Evolutionary conservation across 352 stramenopile species (phyloP).

Genomic region (Phytophthora megakarya): DNA sequence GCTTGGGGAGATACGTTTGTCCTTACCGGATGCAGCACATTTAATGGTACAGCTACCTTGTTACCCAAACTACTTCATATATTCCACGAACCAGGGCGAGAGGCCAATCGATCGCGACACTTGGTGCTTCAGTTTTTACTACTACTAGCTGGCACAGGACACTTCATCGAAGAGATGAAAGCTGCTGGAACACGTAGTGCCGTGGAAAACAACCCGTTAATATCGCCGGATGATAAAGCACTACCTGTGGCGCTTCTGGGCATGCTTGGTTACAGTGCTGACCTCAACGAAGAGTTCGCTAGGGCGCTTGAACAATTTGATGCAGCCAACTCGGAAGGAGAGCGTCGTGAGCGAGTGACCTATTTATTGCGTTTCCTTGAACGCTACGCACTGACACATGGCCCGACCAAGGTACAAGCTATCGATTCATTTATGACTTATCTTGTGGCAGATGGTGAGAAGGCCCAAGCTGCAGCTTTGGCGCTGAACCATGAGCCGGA

Average conservation of each 20-base stretch:
- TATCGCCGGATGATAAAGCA: slow-evolving; percentile 54
- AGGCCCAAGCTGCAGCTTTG: slow-evolving; percentile 13
- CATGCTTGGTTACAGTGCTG: slow-evolving; percentile 69
- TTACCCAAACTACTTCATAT: slow-evolving; percentile 45
- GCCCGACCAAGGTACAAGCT: slow-evolving; percentile 47
- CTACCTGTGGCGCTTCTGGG: slow-evolving; percentile 64
- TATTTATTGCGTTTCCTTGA: slow-evolving; percentile 75
- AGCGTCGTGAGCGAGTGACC: slow-evolving; percentile 45
- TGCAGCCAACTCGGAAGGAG: slow-evolving; percentile 11
- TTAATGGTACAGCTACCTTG: slow-evolving; percentile 25
- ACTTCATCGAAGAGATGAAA: slow-evolving; percentile 65
- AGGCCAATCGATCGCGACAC: slow-evolving; percentile 38
- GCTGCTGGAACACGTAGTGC: slow-evolving; percentile 43
- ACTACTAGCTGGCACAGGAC: slow-evolving; percentile 56
- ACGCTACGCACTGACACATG: slow-evolving; percentile 61
- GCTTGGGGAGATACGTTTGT: slow-evolving; percentile 41
- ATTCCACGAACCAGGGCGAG: slow-evolving; percentile 34
- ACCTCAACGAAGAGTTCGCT: slow-evolving; percentile 71
- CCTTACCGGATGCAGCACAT: slow-evolving; percentile 31
- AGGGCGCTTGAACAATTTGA: slow-evolving; percentile 49
- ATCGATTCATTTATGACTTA: slow-evolving; percentile 63
- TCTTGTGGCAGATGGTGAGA: slow-evolving; percentile 39
- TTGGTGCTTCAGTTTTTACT: slow-evolving; percentile 59
- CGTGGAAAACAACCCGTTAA: slow-evolving; percentile 67
- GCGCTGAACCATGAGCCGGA: slow-evolving; percentile 11